Evolutionary conservation across 192 early-diverging fungal genomes (phyloP), one percentile per base, ranked within the genome.

Genomic region (Podila horticola): DNA sequence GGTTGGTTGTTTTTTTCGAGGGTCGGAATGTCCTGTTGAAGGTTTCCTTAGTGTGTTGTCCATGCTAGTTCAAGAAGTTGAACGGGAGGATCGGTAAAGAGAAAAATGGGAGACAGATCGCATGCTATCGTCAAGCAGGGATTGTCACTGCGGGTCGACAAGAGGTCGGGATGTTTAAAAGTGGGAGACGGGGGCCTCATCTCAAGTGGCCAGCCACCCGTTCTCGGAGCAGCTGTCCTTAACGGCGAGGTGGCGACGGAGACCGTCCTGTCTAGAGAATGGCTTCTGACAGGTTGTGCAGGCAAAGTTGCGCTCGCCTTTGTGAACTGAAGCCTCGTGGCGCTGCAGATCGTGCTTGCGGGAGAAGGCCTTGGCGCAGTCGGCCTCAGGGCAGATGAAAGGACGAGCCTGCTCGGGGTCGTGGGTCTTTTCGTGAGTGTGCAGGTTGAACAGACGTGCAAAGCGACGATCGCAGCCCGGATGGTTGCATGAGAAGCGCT

Each of bases 281-380:
- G 79, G 82, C 57, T 87, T 86, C 20, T 79, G 62, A 69, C 92
- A 93, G 29, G 51, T 67, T 5, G 62, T 50, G 72, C 92, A 93
- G 24, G 71, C 63, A 74, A 87, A 92, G n/a, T 83, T 79, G 41
- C 89, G 88, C 71, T 87, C 88, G 29, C 90, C 87, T 50, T 88
- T 85, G 72, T 93, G 92, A 33, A 93, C 90, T 1, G 86, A 84
- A n/a, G 75, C 79, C 31, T 85, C 77, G 41, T 94, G 93, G 34
- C 93, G 88, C 62, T 89, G 89, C 38, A 94, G 75, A 75, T 94
- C 93, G 74, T 93, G 91, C 48, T 90, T 93, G 45, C 92, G 74
- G 20, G 87, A 86, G 69, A 94, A 94, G 22, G 82, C 72, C 49
- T 90, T 90, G 19, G 69, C 64, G 62, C 92, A 94, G 19, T 70